These are phyloP conservation scores for Carex scoparia DNA, from an alignment of 176 grass and related monocot genomes.

Conservation along the genomic window DNA sequence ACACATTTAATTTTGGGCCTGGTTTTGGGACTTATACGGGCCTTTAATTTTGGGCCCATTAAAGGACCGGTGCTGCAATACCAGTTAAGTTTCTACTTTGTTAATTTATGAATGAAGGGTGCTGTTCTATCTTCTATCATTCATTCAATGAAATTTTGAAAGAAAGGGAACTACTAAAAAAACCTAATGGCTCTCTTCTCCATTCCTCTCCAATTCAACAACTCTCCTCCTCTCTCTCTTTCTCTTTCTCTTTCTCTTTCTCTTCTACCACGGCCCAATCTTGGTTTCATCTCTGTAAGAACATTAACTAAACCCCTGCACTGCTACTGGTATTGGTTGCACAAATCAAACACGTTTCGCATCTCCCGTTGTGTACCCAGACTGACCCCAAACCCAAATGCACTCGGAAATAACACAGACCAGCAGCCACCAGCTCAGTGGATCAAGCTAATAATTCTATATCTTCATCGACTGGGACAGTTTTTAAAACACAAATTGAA, in stretches of 20 bases:
- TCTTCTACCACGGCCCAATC: background rate
- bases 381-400: background rate
- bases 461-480: background rate
- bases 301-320: no score
- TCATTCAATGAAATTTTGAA: no score
- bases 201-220: background rate
- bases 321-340: background rate
- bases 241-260: background rate
- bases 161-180: no score
- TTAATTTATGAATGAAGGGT: no score
- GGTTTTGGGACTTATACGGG: no score
- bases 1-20: no score
- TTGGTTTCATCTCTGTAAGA: no score
- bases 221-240: background rate
- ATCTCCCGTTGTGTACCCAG: background rate
- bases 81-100: no score
- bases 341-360: background rate
- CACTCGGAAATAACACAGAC: background rate
- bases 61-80: no score
- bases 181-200: background rate
- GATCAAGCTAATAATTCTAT: background rate
- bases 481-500: background rate
- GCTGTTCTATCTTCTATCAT: no score
- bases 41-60: no score
- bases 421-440: background rate